Evolutionary conservation across 768 basidiomycete genomes (phyloP), one percentile per base, ranked within the genome.

Genomic region (Favolaschia claudopus): DNA sequence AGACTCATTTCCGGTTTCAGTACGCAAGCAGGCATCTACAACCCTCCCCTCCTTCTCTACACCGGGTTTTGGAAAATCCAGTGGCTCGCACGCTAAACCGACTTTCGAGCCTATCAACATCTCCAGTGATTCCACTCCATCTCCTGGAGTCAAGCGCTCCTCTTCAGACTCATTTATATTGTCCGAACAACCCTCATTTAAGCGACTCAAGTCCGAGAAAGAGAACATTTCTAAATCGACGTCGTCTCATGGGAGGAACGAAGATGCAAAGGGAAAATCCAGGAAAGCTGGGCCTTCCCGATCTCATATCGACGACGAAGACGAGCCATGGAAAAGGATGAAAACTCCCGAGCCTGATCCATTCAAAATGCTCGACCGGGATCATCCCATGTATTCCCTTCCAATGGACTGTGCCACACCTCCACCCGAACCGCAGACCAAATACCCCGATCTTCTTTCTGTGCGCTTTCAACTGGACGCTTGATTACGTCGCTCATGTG

Each of bases 41-140:
- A 65, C 45, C 3, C 71, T 82, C 3, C 74, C 80, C 0, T 72
- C 79, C 1, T 81, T 83, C 60, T 77, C 80, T 1, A 83, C 84
- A 0, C 76, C 84, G 5, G 79, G 79, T 5, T 82, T 81, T 58
- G 64, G 65, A 42, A 78, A 76, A 65, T 51, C 67, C 32, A 61
- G 15, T 19, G 50, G 43, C 58, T 38, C 65, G 8, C 34, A 51
- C 43, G 43, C 51, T 5, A 25, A 31, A 34, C 28, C 49, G 9
- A 17, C 19, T 20, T 52, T 53, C 61, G 46, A 67, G 50, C 32
- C 62, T 12, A 70, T 78, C 3, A 69, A 70, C 39, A 71, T 79
- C 28, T 79, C 79, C 5, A 79, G 74, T 52, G 74, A 77, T 49
- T 79, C 77, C 7, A 60, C 70, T 25, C 67, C 75, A 20, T 67